These are phyloP conservation scores for Ceratobasidium sp. DNA, from an alignment of 1,284 basidiomycete species.

Conservation along the genomic window DNA sequence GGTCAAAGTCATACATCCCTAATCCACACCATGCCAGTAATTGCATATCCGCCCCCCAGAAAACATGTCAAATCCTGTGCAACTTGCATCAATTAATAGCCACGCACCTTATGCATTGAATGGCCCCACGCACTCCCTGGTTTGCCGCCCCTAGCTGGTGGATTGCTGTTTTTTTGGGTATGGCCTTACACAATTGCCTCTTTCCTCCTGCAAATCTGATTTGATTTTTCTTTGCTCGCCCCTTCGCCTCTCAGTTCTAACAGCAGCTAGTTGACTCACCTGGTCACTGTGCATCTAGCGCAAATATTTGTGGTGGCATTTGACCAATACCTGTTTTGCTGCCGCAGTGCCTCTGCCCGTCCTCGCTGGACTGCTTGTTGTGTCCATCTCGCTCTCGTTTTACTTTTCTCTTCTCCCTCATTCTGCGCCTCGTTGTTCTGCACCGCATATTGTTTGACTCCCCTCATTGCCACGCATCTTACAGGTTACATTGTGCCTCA, in stretches of 20 bases:
- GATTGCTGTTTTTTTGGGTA: too few species aligned
- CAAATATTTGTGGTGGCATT: not conserved
- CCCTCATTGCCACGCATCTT: not conserved
- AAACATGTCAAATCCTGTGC: not conserved
- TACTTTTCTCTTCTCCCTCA: not conserved
- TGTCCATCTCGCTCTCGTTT: not conserved
- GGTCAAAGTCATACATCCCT: not conserved
- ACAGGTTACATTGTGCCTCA: not conserved
- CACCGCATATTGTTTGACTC: not conserved
- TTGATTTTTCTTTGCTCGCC: not conserved
- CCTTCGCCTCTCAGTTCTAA: not conserved
- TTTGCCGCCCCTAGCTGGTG: too few species aligned
- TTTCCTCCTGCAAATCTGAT: too few species aligned
- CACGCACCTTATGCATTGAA: not conserved
- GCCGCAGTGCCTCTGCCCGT: not conserved
- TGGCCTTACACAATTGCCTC: too few species aligned
- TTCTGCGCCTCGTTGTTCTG: too few species aligned
- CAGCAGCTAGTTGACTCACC: too few species aligned
- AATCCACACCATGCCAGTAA: too few species aligned
- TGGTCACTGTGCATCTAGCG: too few species aligned
- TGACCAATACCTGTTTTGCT: too few species aligned
- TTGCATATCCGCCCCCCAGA: not conserved
- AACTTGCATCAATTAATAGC: not conserved
- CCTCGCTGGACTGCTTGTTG: not conserved
- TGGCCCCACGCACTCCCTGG: not conserved